phyloP scores from a whole-genome alignment of 163 green algal species.

The Scenedesmus sp. region DNA sequence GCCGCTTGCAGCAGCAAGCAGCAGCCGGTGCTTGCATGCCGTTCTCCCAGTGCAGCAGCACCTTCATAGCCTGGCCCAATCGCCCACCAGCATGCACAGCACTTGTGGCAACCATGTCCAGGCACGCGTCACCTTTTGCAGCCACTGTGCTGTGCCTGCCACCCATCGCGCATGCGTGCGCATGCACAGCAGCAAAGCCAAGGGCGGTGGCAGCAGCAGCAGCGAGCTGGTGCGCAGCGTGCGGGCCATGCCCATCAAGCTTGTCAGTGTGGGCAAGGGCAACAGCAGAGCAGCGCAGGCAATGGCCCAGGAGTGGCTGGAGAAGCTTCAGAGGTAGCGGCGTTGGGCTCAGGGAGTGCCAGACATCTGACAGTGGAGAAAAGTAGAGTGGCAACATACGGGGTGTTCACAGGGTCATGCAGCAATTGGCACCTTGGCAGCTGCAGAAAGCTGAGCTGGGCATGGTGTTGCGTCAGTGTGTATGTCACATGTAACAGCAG shows the following conservation, averaged over 20 bases:
- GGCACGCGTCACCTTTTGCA: not conserved
- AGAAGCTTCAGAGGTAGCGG: too few species aligned
- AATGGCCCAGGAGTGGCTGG: slow-evolving; percentile 73
- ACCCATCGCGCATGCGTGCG: not conserved
- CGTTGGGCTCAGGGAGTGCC: too few species aligned
- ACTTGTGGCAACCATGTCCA: not conserved
- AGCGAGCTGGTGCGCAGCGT: slow-evolving; percentile 50
- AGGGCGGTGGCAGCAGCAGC: slow-evolving; percentile 9
- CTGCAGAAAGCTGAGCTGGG: too few species aligned
- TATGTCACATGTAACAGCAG: too few species aligned
- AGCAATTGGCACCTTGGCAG: too few species aligned
- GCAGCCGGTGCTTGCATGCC: not conserved
- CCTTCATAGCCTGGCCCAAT: not conserved
- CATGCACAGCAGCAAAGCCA: not conserved
- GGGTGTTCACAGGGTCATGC: too few species aligned
- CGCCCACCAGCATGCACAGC: not conserved
- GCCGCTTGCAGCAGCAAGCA: not conserved
- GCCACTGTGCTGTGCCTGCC: not conserved
- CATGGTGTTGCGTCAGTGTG: too few species aligned
- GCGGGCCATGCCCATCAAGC: slow-evolving; percentile 59
- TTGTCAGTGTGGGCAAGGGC: slow-evolving; percentile 56
- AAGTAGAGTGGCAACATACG: too few species aligned
- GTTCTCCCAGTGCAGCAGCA: not conserved
- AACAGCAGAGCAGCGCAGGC: slow-evolving; percentile 59
- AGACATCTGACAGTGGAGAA: too few species aligned